Percentiles rank a stretch among this genome's conserved stretches.
phyloP scores from a whole-genome alignment of 2,329 filamentous ascomycete genomes.

The Geoglossum cookeanum region DNA sequence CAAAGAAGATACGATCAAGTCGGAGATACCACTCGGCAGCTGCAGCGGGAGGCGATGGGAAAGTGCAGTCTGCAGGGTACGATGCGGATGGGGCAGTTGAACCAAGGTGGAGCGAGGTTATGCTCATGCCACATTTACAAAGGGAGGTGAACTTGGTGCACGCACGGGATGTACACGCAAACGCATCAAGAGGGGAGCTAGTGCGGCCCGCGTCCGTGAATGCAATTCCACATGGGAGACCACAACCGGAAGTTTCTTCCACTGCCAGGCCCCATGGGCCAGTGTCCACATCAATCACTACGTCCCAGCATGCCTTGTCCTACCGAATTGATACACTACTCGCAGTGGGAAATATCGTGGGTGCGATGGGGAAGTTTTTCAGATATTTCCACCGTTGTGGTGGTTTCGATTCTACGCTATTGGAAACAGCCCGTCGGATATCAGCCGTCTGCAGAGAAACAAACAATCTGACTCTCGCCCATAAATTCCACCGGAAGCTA shows the following conservation, averaged over 20 bases:
- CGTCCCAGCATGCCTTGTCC: neutral
- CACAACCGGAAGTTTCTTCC: neutral
- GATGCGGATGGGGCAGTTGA: neutral
- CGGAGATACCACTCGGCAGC: conserved; percentile 11
- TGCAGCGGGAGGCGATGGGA: neutral
- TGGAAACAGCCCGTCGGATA: neutral
- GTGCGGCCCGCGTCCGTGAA: neutral
- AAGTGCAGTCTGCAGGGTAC: conserved; percentile 8
- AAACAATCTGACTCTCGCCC: neutral
- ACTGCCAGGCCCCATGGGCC: neutral
- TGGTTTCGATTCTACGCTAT: neutral
- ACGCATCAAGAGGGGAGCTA: neutral
- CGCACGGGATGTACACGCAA: neutral
- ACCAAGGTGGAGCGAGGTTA: neutral
- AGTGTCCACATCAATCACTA: neutral
- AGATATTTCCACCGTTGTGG: neutral
- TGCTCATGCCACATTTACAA: neutral
- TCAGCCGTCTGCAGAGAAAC: neutral
- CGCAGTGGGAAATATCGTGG: neutral
- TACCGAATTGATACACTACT: neutral
- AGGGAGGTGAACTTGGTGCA: neutral
- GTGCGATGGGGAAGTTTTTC: neutral
- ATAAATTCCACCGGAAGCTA: neutral
- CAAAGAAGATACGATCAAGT: conserved; percentile 15
- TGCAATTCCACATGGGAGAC: neutral